Base-by-base conservation (phyloP, 1,139 yeast genomes). In the Kodamaea sp. region DNA sequence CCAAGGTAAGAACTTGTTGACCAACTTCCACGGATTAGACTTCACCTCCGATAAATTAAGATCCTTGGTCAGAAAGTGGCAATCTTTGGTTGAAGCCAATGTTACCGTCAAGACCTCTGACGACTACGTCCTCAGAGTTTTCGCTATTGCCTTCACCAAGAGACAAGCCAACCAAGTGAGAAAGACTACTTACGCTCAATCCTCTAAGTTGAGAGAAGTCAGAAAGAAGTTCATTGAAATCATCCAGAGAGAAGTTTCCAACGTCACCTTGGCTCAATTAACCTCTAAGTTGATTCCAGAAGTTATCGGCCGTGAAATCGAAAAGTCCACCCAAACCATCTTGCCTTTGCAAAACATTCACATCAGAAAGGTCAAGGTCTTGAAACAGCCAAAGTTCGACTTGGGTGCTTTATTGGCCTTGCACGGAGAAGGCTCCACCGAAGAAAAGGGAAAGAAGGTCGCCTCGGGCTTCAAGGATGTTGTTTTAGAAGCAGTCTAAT, bases 41-140 rank as follows among this genome's bases (percentile, higher is more conserved):
- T 70, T 70, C 60, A 70, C 76, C 48, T 55, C 73, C 38, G 76
- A 70, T 58, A 70, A 70, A 59, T 60, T 70, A 50, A 68, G 76
- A 66, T 70, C 76, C 30, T 67, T 70, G 57, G 76, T 70, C 37
- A 68, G 75, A 66, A 70, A 70, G 55, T 70, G 76, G 76, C 76
- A 70, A 65, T 70, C 76, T 35, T 66, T 70, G 57, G 76, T 70
- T 44, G 76, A 70, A 58, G 75, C 75, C 52, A 70, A 69, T 47
- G 76, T 69, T 44, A 70, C 76, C 46, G 76, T 70, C 49, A 70
- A 70, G 62, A 70, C 76, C 47, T 53, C 76, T 41, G 76, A 70
- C 54, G 76, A 70, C 53, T 67, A 70, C 62, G 68, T 69, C 44
- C 63, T 70, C 56, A 66, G 76, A 61, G 63, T 70, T 42, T 70